phyloP scores from a whole-genome alignment of 73 alveolate genomes.

The Paramecium pentaurelia region DNA sequence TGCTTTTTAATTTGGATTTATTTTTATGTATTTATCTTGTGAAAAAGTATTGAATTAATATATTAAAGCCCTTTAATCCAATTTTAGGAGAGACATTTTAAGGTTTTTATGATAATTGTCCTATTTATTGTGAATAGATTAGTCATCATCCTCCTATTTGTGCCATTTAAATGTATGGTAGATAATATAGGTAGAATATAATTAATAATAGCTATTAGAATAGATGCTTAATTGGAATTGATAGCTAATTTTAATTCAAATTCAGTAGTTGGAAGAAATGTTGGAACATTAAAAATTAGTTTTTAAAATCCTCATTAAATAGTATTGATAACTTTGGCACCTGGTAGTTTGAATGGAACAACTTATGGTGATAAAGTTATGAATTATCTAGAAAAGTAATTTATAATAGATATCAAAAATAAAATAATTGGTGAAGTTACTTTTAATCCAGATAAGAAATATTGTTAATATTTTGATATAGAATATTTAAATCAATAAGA shows the following conservation, averaged over 20 bases:
- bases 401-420: constrained; percentile 11
- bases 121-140: constrained; percentile 56
- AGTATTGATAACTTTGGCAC: constrained; percentile 17
- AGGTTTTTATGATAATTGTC: constrained; percentile 70
- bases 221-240: constrained; percentile 52
- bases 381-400: constrained; percentile 36
- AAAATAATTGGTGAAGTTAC: constrained; percentile 34
- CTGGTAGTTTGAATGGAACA: constrained; percentile 58
- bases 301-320: constrained; percentile 48
- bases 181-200: neutral
- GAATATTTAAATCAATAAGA: constrained; percentile 5
- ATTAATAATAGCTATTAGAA: neutral
- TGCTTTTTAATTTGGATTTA: constrained; percentile 58
- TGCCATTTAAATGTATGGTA: constrained; percentile 22
- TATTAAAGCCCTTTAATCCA: constrained; percentile 81
- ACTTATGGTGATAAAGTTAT: constrained; percentile 54
- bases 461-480: neutral
- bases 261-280: constrained; percentile 56
- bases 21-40: constrained; percentile 54
- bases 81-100: constrained; percentile 87
- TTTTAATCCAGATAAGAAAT: constrained; percentile 55
- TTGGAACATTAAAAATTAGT: constrained; percentile 20
- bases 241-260: constrained; percentile 61
- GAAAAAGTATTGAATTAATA: constrained; percentile 17
- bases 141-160: constrained; percentile 72